Conservation (phyloP, 2,329 filamentous ascomycete species). For the Exophiala calicioides region DNA sequence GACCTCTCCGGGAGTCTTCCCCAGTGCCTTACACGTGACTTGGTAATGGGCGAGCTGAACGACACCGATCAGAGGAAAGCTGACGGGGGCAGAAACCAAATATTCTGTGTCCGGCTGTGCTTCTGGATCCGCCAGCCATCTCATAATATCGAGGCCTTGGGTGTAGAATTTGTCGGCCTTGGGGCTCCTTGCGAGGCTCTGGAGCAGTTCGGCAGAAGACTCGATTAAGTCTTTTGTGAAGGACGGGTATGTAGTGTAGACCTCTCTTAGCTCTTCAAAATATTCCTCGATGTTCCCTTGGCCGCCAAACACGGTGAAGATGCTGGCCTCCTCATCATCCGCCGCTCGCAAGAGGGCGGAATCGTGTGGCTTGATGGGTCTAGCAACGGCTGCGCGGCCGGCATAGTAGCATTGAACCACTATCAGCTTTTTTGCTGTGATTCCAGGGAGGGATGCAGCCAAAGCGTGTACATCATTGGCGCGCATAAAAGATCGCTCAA, state of each 20-base stretch:
- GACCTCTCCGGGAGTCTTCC: constrained; percentile 84
- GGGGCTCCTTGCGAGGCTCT: constrained; percentile 77
- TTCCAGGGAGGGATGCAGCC: constrained; percentile 81
- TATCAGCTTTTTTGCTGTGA: constrained; percentile 86
- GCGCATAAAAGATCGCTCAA: constrained; percentile 89
- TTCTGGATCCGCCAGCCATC: constrained; percentile 87
- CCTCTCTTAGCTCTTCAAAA: constrained; percentile 92
- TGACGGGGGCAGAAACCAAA: constrained; percentile 89
- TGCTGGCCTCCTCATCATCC: constrained; percentile 75
- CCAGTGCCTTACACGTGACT: constrained; percentile 88
- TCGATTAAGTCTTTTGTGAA: constrained; percentile 85
- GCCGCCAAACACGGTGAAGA: constrained; percentile 94
- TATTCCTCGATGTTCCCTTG: constrained; percentile 99
- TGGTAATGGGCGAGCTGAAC: constrained; percentile 95
- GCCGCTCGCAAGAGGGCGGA: constrained; percentile 90
- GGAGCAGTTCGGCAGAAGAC: constrained; percentile 81
- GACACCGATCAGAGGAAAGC: constrained; percentile 91
- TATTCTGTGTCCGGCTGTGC: constrained; percentile 93
- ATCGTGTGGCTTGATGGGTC: constrained; percentile 87
- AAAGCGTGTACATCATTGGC: constrained; percentile 96
- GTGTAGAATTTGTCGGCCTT: constrained; percentile 92
- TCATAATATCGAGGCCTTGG: constrained; percentile 93
- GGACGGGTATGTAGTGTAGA: constrained; percentile 86
- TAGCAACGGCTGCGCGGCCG: constrained; percentile 77
- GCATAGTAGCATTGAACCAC: constrained; percentile 91